Evolutionary conservation across 2,329 filamentous ascomycete species (phyloP).

Genomic region (Ophiostoma australiae): DNA sequence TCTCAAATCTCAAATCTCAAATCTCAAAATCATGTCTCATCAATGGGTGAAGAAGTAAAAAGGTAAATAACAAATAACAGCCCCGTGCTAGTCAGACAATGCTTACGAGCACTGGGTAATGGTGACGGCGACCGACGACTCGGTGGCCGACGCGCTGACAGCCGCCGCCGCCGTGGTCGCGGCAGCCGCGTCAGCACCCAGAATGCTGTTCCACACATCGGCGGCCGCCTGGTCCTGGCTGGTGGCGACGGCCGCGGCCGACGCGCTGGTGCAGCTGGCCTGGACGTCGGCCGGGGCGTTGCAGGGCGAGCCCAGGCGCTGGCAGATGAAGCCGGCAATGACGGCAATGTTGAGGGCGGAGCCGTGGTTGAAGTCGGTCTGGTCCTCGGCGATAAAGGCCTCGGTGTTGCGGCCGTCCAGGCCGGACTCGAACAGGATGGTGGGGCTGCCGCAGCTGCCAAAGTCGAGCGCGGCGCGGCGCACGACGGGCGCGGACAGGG

Average conservation of each 20-base stretch:
- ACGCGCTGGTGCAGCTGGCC: slow-evolving; percentile 31
- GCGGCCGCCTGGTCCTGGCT: slow-evolving; percentile 34
- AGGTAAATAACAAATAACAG: background rate
- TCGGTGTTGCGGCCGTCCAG: slow-evolving; percentile 42
- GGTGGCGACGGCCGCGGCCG: slow-evolving; percentile 31
- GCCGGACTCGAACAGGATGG: slow-evolving; percentile 41
- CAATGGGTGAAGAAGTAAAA: background rate
- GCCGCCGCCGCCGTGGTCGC: slow-evolving; percentile 17
- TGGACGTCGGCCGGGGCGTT: slow-evolving; percentile 33
- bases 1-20: background rate
- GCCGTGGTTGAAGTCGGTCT: slow-evolving; percentile 43
- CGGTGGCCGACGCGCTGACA: slow-evolving; percentile 18
- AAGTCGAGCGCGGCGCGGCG: slow-evolving; percentile 31
- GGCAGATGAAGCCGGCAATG: slow-evolving; percentile 47
- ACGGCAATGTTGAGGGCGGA: slow-evolving; percentile 44
- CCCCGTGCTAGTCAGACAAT: background rate
- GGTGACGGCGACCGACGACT: slow-evolving; percentile 28
- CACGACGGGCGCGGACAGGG: slow-evolving; percentile 29
- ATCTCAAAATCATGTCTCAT: background rate
- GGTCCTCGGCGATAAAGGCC: slow-evolving; percentile 41
- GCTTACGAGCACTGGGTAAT: slow-evolving; percentile 28
- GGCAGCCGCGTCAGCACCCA: slow-evolving; percentile 26
- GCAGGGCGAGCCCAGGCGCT: slow-evolving; percentile 37
- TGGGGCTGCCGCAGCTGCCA: slow-evolving; percentile 40
- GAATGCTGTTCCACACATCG: slow-evolving; percentile 35